A percentile compares a stretch with the other conserved stretches of the same genome.
Conservation (phyloP, 768 basidiomycete species). For the Gloeophyllum trabeum region DNA sequence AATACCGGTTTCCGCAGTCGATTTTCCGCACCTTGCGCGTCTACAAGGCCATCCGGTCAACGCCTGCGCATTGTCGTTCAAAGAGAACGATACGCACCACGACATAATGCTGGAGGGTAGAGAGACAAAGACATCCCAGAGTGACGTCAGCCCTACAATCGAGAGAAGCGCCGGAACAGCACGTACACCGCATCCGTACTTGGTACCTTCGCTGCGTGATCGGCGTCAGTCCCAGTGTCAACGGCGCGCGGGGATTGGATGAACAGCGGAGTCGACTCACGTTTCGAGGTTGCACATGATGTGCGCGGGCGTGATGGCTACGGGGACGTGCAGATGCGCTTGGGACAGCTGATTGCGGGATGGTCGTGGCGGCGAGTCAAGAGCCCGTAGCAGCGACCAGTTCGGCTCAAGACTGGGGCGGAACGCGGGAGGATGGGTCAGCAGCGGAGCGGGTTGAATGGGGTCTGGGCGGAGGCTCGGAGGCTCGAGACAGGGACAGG, state of each 20-base stretch:
- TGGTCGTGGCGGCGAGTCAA: too few relatives aligned
- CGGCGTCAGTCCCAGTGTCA: constrained; percentile 12
- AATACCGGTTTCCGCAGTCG: constrained; percentile 41
- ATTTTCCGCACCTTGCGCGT: constrained; percentile 37
- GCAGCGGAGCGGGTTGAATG: too few relatives aligned
- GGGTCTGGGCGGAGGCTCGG: too few relatives aligned
- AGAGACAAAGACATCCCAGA: too few relatives aligned
- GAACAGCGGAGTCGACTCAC: not conserved
- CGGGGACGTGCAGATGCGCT: too few relatives aligned
- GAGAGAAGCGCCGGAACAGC: constrained; percentile 6
- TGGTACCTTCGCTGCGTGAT: constrained; percentile 54
- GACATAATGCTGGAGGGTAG: constrained; percentile 46
- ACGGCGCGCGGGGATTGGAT: not conserved
- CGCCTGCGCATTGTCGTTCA: constrained; percentile 7
- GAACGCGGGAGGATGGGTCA: too few relatives aligned
- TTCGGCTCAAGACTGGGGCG: too few relatives aligned
- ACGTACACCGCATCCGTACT: constrained; percentile 56
- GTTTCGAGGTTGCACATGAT: constrained; percentile 55
- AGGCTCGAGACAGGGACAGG: too few relatives aligned
- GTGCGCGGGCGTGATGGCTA: too few relatives aligned
- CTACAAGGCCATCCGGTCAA: constrained; percentile 16
- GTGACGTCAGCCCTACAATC: constrained; percentile 12
- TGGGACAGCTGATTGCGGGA: too few relatives aligned
- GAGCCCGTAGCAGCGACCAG: too few relatives aligned
- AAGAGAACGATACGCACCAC: constrained; percentile 31